phyloP scores from a whole-genome alignment of 2,329 filamentous ascomycete genomes.

The Juglanconis juglandina region DNA sequence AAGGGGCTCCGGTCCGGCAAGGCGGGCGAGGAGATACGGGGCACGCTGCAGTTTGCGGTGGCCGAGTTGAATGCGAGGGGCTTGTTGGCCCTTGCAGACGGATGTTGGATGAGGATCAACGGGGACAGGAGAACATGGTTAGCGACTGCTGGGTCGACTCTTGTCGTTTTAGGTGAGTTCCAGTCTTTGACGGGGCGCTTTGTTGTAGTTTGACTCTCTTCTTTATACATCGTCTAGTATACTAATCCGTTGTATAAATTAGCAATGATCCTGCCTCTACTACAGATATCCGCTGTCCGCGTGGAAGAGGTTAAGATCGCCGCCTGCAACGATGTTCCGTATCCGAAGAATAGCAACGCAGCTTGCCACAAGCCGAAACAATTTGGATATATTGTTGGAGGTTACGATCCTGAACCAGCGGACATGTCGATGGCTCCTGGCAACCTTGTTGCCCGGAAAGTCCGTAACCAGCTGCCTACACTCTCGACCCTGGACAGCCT shows the following conservation, averaged over 20 bases:
- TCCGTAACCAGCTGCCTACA: neutral
- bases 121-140: slow-evolving; percentile 2
- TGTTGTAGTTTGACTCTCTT: neutral
- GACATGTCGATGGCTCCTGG: slow-evolving; percentile 4
- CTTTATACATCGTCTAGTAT: no score
- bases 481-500: slow-evolving; percentile 3
- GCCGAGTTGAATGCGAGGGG: slow-evolving; percentile 67
- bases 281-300: slow-evolving; percentile 1
- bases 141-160: neutral
- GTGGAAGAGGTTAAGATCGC: slow-evolving; percentile 3
- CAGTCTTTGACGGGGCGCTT: neutral
- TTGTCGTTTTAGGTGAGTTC: slow-evolving; percentile 2
- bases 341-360: neutral
- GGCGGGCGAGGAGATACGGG: slow-evolving; percentile 57
- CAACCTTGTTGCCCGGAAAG: slow-evolving; percentile 4
- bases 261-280: slow-evolving; percentile 4
- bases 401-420: slow-evolving; percentile 7
- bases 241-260: neutral
- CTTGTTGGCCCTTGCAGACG: slow-evolving; percentile 31
- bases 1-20: slow-evolving; percentile 34
- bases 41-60: slow-evolving; percentile 68
- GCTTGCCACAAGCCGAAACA: neutral
- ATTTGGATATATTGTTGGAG: neutral
- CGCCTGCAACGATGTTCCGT: slow-evolving; percentile 2
- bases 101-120: slow-evolving; percentile 1